Base-by-base conservation (phyloP, 2,329 filamentous ascomycete genomes). In the Botrytis galanthina region DNA sequence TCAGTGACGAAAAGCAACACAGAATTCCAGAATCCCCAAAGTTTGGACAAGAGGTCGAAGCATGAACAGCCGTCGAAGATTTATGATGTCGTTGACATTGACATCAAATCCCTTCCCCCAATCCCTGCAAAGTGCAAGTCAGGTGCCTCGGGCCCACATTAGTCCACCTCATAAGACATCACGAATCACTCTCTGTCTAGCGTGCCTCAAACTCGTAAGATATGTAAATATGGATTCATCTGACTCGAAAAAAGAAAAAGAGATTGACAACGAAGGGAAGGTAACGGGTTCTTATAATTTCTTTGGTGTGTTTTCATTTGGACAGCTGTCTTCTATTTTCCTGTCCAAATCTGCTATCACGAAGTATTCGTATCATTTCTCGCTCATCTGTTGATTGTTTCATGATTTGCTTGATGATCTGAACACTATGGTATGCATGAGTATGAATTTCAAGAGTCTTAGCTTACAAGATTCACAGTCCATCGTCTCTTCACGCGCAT, bases 401-500 rank as follows among this genome's bases (percentile, higher is more conserved):
- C 22, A 35, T n/a, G 3, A 18, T 37, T 6, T 44, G 16, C 20
- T 51, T 37, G 32, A 51, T 20, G 32, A 37, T 35, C 16, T 54
- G 14, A 26, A 54, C 67, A 63, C 44, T 29, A 61, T 61, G 62
- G 73, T 74, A 74, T 74, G 73, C 51, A 16, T 10, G 20, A n/a
- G 48, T 10, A 42, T 26, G 12, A 22, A 7, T 32, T 35, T 20
- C 20, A 20, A 73, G 29, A 54, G 60, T 8, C 9, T 46, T 48
- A 26, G 37, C 70, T 73, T 51, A 73, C 70, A 35, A 39, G 39
- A 22, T 46, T 35, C 7, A 35, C 61, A 74, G 73, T 74, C 73
- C 61, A 46, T 63, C 42, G 54, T 59, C 32, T 74, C 73, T 29
- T 66, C 74, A 37, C 46, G 51, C 51, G 12, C 61, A 51, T 70